Evolutionary conservation across 2,329 filamentous ascomycete genomes (phyloP).

Genomic region (Claviceps monticola): DNA sequence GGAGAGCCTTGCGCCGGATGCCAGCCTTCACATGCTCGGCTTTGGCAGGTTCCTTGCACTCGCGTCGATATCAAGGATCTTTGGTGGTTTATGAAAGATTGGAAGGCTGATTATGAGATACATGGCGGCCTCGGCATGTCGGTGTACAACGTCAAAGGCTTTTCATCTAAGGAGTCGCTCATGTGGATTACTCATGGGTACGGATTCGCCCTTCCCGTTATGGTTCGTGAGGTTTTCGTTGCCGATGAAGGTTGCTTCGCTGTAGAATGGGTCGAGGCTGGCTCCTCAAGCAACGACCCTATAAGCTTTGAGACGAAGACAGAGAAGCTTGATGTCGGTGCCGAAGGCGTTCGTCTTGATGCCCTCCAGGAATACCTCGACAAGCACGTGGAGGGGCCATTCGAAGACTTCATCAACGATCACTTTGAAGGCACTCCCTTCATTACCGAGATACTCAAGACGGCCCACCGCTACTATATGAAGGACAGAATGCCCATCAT

Average conservation of each 20-base stretch:
- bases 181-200: conserved; percentile 97
- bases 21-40: conserved; percentile 83
- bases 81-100: conserved; percentile 97
- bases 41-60: conserved; percentile 97
- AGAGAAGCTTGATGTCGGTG: conserved; percentile 75
- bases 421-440: conserved; percentile 95
- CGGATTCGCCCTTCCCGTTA: conserved; percentile 82
- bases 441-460: conserved; percentile 91
- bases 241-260: conserved; percentile 85
- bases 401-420: conserved; percentile 87
- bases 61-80: conserved; percentile 98
- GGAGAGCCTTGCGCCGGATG: conserved; percentile 92
- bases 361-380: conserved; percentile 86
- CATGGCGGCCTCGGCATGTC: conserved; percentile 79
- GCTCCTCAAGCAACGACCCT: conserved; percentile 52
- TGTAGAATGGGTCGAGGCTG: conserved; percentile 83
- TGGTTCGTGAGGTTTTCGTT: conserved; percentile 86
- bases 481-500: conserved; percentile 82
- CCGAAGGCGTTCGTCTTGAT: conserved; percentile 70
- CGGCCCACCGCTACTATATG: conserved; percentile 81
- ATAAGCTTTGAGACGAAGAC: conserved; percentile 77
- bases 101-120: conserved; percentile 92
- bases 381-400: conserved; percentile 82
- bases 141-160: conserved; percentile 88
- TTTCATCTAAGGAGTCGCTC: conserved; percentile 48